A percentile compares a stretch with the other conserved stretches of the same genome.
These are phyloP conservation scores for Chaetomiaceae sp. DNA, from an alignment of 2,329 filamentous ascomycete species.

Conservation along the genomic window DNA sequence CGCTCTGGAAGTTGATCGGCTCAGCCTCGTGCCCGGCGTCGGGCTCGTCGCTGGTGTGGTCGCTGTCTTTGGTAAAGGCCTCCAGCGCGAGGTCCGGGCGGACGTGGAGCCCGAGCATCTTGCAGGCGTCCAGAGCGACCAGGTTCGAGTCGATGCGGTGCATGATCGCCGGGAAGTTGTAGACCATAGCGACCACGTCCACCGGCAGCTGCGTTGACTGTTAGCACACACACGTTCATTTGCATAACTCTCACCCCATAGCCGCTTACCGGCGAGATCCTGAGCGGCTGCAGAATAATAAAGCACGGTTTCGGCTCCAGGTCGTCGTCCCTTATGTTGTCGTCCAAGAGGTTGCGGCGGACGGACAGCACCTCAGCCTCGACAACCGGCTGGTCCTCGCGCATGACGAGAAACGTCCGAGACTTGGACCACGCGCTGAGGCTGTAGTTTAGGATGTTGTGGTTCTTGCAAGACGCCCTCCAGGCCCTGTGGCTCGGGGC, in stretches of 20 bases:
- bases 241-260: not conserved
- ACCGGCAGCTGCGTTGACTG: constrained; percentile 53
- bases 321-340: constrained; percentile 47
- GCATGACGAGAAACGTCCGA: constrained; percentile 47
- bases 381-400: constrained; percentile 73
- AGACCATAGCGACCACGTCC: constrained; percentile 64
- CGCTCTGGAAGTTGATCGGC: constrained; percentile 68
- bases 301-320: constrained; percentile 48
- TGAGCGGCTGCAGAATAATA: constrained; percentile 71
- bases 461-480: constrained; percentile 31
- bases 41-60: constrained; percentile 75
- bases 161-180: constrained; percentile 78
- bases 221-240: constrained; percentile 24
- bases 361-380: constrained; percentile 68
- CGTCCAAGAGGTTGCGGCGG: constrained; percentile 79
- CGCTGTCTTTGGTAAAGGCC: constrained; percentile 87
- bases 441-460: constrained; percentile 77
- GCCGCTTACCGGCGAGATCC: constrained; percentile 70
- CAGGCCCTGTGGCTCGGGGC: constrained; percentile 42
- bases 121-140: constrained; percentile 71
- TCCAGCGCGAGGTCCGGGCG: constrained; percentile 70
- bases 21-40: constrained; percentile 55
- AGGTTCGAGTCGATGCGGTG: constrained; percentile 77
- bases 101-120: constrained; percentile 58
- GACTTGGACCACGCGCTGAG: constrained; percentile 67